Evolutionary conservation across 139 green algal genomes (phyloP), one percentile per base, ranked within the genome.

Genomic region (Chlorella sp.): DNA sequence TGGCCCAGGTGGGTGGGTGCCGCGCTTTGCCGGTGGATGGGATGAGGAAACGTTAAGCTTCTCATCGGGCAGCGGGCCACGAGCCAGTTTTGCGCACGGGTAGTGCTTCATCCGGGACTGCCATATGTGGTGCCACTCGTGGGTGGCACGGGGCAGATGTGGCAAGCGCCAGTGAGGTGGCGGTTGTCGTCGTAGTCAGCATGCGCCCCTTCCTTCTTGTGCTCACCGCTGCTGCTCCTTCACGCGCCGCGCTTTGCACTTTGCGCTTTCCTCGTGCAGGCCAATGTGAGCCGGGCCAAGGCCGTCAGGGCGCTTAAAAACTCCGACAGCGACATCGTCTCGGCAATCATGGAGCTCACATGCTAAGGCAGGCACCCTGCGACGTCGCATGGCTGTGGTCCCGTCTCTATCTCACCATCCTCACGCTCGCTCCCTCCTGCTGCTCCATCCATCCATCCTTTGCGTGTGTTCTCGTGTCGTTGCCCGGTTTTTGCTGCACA

Each of bases 331-430:
- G 95, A 99, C 77, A 98, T 99, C 62, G 95, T 99, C n/a, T 88
- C 79, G 2, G 95, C 95, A 2, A 98, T 98, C 82, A 98, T 98
- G 94, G 88, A 95, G 67, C 84, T 97, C 5, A 97, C 92, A 27
- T 91, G 91, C 85, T 83, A 77, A 70, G 23, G n/a, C 55, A 6
- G 55, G 4, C n/a, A n/a, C 42, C 10, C 14, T 55, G 42, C n/a
- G n/a, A n/a, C n/a, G n/a, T n/a, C n/a, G n/a, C n/a, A n/a, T n/a
- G n/a, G n/a, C n/a, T n/a, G n/a, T n/a, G n/a, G n/a, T n/a, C n/a
- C n/a, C n/a, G n/a, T n/a, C n/a, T n/a, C n/a, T n/a, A n/a, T n/a
- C n/a, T 26, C 42, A 26, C 10, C 42, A 55, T 26, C 42, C 17
- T 55, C 42, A 55, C 10, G 10, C 42, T 55, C 42, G 42, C 42